Evolutionary conservation across 345 rosid species (phyloP).

Genomic region (Murraya paniculata): DNA sequence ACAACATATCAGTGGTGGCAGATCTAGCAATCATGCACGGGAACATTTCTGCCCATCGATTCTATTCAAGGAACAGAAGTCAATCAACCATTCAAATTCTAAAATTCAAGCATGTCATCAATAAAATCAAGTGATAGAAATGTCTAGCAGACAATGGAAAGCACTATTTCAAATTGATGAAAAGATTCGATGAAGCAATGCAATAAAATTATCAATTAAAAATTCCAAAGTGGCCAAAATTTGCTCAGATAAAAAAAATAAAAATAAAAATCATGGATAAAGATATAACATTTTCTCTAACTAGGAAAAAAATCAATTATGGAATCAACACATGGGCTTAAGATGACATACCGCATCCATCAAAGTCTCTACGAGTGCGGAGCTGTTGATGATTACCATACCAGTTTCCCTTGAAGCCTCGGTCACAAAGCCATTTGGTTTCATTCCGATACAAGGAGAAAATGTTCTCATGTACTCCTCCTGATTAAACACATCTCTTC

Average conservation of each 20-base stretch:
- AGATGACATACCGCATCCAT: constrained; percentile 66
- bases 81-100: not conserved
- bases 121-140: not conserved
- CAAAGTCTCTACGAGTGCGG: constrained; percentile 54
- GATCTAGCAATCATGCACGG: constrained; percentile 50
- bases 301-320: not conserved
- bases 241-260: not conserved
- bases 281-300: not conserved
- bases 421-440: constrained; percentile 28
- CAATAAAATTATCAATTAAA: not conserved
- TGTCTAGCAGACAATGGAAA: not conserved
- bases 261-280: not conserved
- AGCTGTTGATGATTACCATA: constrained; percentile 45
- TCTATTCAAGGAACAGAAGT: constrained; percentile 32
- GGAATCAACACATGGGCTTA: not conserved
- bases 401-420: constrained; percentile 66
- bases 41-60: constrained; percentile 66
- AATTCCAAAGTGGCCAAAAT: not conserved
- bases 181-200: not conserved
- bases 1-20: constrained; percentile 41
- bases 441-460: constrained; percentile 31
- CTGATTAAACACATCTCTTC: constrained; percentile 41
- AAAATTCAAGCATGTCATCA: not conserved
- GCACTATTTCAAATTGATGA: not conserved
- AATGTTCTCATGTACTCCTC: constrained; percentile 53